Evolutionary conservation across 2,329 filamentous ascomycete genomes (phyloP), one percentile per base, ranked within the genome.

Genomic region (Colletotrichum trifolii): DNA sequence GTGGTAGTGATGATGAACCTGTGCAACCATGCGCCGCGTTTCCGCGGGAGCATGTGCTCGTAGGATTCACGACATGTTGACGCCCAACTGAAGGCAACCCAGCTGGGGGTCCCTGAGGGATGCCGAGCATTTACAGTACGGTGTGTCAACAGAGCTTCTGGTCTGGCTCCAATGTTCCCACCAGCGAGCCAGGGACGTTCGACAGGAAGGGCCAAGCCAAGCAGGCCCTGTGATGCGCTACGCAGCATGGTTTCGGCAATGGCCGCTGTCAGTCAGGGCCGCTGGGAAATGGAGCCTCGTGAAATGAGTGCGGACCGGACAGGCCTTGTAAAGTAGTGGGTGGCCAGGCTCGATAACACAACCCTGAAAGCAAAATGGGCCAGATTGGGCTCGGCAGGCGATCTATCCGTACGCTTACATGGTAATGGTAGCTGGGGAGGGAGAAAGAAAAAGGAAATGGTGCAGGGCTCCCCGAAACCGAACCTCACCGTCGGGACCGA

Each of bases 251-350:
- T 48, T 50, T 8, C 63, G 63, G 63, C 63, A 66, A 63, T 63
- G 47, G 46, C 63, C 63, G 63, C 58, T 63, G 63, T 66, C 58
- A 57, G 42, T 50, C 40, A 53, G 63, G 47, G 8, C 17, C 42
- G 15, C 40, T 52, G 53, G 63, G 15, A 46, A 47, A 55, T 57
- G 53, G 63, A 34, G 53, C 50, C 52, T 47, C 52, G 9, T 57
- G 63, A 66, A 66, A 66, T 66, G 58, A 66, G 42, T 36, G 47
- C 47, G 63, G 59, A 62, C 48, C 52, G 40, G 52, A 48, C 52
- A 63, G 42, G 59, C 46, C 25, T 25, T 25, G 25, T 25, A 17
- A 50, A 33, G n/a, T 34, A 50, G 55, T 46, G 52, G 46, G 46
- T 49, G 58, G 52, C 46, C 47, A 33, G 38, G 38, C n/a, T 11